Evolutionary conservation across 352 stramenopile genomes (phyloP).

Genomic region (Phytophthora citricola): DNA sequence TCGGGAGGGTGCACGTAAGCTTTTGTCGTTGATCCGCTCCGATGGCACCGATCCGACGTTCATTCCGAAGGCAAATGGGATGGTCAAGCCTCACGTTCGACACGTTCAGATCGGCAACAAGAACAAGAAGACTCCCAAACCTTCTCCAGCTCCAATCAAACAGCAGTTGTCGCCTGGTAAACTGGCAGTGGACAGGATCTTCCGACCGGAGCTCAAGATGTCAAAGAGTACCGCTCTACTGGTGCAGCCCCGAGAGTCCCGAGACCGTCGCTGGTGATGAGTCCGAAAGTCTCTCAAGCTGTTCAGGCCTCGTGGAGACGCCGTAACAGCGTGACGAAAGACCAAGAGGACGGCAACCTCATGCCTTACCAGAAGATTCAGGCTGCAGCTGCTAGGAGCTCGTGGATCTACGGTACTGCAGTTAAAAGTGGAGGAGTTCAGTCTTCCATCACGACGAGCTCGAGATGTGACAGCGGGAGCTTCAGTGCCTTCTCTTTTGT

Average conservation of each 20-base stretch:
- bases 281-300: too few species aligned
- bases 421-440: slow-evolving; percentile 9
- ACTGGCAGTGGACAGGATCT: too few species aligned
- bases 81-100: slow-evolving; percentile 36
- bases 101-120: slow-evolving; percentile 30
- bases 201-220: too few species aligned
- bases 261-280: too few species aligned
- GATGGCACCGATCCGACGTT: slow-evolving; percentile 49
- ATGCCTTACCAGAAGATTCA: too few species aligned
- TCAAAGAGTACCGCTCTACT: too few species aligned
- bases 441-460: slow-evolving; percentile 26
- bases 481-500: slow-evolving; percentile 43
- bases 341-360: too few species aligned
- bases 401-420: slow-evolving; percentile 8
- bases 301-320: too few species aligned
- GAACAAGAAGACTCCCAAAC: slow-evolving; percentile 22
- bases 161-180: background rate
- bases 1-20: slow-evolving; percentile 59
- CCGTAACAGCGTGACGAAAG: too few species aligned
- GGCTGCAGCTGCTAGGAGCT: slow-evolving; percentile 9
- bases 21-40: slow-evolving; percentile 62
- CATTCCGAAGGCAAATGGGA: slow-evolving; percentile 39
- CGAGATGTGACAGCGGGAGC: slow-evolving; percentile 27
- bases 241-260: too few species aligned
- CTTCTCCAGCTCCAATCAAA: slow-evolving; percentile 2